phyloP scores from a whole-genome alignment of 1,284 basidiomycete species.

The Schizophyllum commune region DNA sequence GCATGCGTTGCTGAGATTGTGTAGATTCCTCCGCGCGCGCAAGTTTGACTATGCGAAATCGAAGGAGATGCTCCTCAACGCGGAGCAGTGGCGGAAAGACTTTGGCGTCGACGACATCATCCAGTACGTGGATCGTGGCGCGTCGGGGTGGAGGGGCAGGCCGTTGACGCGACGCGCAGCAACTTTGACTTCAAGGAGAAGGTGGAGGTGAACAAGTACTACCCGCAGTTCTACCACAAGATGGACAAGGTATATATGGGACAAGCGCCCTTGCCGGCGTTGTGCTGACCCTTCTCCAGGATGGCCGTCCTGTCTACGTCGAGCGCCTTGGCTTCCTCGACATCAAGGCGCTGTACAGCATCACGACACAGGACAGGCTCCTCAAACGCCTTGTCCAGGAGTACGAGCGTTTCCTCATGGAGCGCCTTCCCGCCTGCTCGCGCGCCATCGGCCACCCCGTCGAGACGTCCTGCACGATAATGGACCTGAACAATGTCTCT shows the following conservation, averaged over 20 bases:
- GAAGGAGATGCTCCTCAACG: conserved; percentile 78
- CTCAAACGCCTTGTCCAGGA: conserved; percentile 86
- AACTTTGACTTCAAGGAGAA: conserved; percentile 89
- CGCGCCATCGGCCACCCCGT: conserved; percentile 73
- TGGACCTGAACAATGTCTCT: conserved; percentile 84
- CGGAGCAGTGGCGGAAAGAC: conserved; percentile 89
- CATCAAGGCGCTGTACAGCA: conserved; percentile 72
- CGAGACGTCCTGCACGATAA: conserved; percentile 96
- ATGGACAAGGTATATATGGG: conserved; percentile 68
- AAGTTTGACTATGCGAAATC: conserved; percentile 84
- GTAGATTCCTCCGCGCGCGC: conserved; percentile 84
- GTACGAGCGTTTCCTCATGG: conserved; percentile 85
- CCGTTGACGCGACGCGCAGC: conserved; percentile 28
- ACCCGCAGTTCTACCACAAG: conserved; percentile 97
- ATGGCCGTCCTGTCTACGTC: conserved; percentile 94
- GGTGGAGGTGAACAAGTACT: conserved; percentile 81
- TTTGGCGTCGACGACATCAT: conserved; percentile 86
- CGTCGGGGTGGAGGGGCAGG: conserved; percentile 1
- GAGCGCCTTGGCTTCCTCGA: conserved; percentile 77
- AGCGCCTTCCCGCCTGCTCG: conserved; percentile 83
- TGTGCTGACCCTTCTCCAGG: conserved; percentile 37
- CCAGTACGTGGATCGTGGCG: conserved; percentile 41
- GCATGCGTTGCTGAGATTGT: background rate
- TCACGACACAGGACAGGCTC: conserved; percentile 86
- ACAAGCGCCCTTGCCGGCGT: background rate